phyloP scores from a whole-genome alignment of 1,284 basidiomycete genomes.

The Cutaneotrichosporon dermatis region DNA sequence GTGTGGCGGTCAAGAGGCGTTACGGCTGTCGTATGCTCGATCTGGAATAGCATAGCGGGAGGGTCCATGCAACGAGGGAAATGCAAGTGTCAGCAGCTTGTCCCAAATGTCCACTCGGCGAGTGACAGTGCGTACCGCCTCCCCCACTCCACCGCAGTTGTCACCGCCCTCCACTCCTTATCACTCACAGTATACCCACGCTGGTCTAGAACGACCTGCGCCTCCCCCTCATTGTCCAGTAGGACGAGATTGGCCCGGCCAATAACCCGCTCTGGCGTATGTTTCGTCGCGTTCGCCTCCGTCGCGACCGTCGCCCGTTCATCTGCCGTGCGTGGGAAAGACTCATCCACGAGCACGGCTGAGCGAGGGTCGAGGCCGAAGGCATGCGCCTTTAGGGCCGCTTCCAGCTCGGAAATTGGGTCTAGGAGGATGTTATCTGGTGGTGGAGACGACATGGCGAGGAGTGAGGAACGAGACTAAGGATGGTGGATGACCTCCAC shows the following conservation, averaged over 20 bases:
- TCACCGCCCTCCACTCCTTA: no score
- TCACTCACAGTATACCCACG: conserved; percentile 39
- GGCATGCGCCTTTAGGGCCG: conserved; percentile 28
- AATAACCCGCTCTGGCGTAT: conserved; percentile 18
- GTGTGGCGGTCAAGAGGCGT: conserved; percentile 15
- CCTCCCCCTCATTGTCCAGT: conserved; percentile 21
- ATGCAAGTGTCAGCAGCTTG: neutral
- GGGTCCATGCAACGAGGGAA: neutral
- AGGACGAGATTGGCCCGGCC: conserved; percentile 25
- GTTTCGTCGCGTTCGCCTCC: conserved; percentile 5
- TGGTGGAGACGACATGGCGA: conserved; percentile 11
- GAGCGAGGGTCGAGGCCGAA: conserved; percentile 30
- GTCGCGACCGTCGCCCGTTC: conserved; percentile 20
- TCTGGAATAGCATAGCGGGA: conserved; percentile 5
- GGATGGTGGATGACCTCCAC: neutral
- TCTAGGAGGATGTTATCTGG: conserved; percentile 34
- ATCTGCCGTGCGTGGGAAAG: conserved; percentile 29
- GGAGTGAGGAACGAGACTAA: neutral
- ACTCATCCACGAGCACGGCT: conserved; percentile 16
- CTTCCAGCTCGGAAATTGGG: conserved; percentile 34
- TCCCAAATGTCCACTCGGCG: no score
- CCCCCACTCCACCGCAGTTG: no score
- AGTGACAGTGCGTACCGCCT: no score
- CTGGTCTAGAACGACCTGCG: conserved; percentile 26
- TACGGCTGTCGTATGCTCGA: conserved; percentile 11